These are phyloP conservation scores for Globisporangium parvum DNA, from an alignment of 352 stramenopile genomes.

Conservation along the genomic window DNA sequence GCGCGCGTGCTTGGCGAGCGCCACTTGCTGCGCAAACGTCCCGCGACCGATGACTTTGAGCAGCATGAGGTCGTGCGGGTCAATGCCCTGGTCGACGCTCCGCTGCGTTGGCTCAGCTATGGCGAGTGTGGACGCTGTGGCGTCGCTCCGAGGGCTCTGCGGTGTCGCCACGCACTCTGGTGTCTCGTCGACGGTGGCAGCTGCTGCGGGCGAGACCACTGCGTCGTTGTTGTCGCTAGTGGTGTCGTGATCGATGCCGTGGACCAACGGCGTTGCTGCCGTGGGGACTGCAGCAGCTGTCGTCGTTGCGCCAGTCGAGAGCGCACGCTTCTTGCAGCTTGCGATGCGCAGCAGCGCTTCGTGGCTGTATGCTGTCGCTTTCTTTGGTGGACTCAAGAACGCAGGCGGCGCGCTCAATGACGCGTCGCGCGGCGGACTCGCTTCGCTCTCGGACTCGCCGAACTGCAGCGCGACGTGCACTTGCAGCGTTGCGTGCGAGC, in stretches of 20 bases:
- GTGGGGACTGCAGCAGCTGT: background rate
- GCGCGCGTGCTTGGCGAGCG: constrained; percentile 46
- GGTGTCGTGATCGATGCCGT: background rate
- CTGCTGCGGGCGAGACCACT: too few species aligned
- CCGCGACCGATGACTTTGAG: constrained; percentile 83
- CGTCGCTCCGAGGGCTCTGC: background rate
- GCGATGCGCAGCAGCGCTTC: background rate
- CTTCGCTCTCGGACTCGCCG: background rate
- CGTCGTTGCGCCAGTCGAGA: background rate
- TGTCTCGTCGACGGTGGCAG: too few species aligned
- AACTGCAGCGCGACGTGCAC: constrained; percentile 1
- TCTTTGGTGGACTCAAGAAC: constrained; percentile 1
- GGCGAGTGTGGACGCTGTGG: background rate
- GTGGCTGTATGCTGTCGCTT: background rate
- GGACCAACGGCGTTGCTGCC: background rate
- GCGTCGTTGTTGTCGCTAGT: background rate
- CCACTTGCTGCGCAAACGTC: constrained; percentile 80
- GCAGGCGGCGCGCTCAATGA: background rate
- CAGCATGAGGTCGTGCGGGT: constrained; percentile 65
- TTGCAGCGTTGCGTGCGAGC: background rate
- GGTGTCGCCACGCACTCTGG: background rate
- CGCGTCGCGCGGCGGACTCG: background rate
- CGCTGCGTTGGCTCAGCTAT: too few species aligned
- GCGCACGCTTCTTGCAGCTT: constrained; percentile 3
- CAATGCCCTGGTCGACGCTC: constrained; percentile 17